Base-by-base conservation (phyloP, 805 yeast genomes). In the Nakazawaea sp. region DNA sequence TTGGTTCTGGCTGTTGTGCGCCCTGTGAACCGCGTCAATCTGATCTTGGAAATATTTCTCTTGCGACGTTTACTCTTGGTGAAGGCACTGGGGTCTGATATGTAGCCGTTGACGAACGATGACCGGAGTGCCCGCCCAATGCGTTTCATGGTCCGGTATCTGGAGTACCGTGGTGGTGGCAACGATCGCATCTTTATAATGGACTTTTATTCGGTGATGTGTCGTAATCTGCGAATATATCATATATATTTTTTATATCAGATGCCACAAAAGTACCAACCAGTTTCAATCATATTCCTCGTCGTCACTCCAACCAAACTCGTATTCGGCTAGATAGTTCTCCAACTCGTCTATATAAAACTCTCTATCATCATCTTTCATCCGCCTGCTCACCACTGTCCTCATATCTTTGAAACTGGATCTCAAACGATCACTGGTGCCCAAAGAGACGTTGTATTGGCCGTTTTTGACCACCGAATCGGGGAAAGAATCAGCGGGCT, bases 291-390 rank as follows among this genome's bases (percentile, higher is more conserved):
- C 32, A 23, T 50, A 45, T 32, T 62, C 67, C 11, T 64, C 69
- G 45, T 68, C 72, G 33, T 62, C 66, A 34, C 65, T 62, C 53
- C 69, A 75, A 0, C 81, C 82, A 41, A 56, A 53, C 30, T 70
- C 72, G 45, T 75, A 78, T 36, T 65, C 70, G 3, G 58, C 54
- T 1, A 69, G 65, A 29, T 72, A 36, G 3, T 55, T 51, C 2
- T 64, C 68, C 8, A 78, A 44, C 17, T 65, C 64, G 30, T 78
- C 78, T 10, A 69, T 61, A 34, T 75, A 48, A 29, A 74, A 80
- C 29, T 69, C 75, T 42, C 75, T 59, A 26, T 75, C 81, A 42
- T 75, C 81, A 11, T 60, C 52, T 17, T 53, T 42, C 32, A 61
- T 50, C 28, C 37, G 47, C 29, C 47, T 50, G 1, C 47, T 39